These are phyloP conservation scores for Cymbidium sinense DNA, from an alignment of 106 monocot genomes.

Conservation along the genomic window DNA sequence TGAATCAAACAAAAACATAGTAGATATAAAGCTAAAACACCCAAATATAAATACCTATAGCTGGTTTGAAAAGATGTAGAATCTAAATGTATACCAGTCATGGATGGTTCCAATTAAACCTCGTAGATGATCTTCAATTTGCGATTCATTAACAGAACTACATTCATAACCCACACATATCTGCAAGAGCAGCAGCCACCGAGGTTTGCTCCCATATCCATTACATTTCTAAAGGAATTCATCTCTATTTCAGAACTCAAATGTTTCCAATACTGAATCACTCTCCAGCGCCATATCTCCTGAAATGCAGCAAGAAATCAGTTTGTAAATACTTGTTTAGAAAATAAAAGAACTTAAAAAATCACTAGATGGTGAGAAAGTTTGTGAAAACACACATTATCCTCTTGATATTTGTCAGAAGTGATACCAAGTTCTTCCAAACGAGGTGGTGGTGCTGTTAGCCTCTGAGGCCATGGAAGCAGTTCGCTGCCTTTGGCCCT, in stretches of 20 bases:
- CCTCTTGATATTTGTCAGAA: constrained; percentile 46
- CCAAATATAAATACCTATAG: background rate
- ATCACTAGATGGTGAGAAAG: background rate
- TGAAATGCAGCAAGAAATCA: constrained; percentile 19
- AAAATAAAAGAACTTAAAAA: background rate
- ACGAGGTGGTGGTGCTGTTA: constrained; percentile 64
- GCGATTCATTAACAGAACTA: constrained; percentile 54
- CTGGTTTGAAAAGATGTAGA: background rate
- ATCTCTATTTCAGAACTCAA: constrained; percentile 47
- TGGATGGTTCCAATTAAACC: constrained; percentile 80
- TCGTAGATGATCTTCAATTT: constrained; percentile 86
- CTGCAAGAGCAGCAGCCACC: constrained; percentile 66
- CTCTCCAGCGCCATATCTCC: constrained; percentile 77
- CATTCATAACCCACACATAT: constrained; percentile 97
- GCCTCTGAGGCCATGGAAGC: constrained; percentile 77
- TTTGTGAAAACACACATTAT: constrained; percentile 40
- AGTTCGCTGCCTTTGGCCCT: constrained; percentile 49
- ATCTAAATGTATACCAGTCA: constrained; percentile 55
- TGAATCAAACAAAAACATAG: background rate
- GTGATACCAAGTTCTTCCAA: constrained; percentile 70
- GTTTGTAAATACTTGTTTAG: background rate
- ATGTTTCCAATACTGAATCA: constrained; percentile 67
- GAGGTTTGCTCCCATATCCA: constrained; percentile 91
- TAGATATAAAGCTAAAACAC: background rate
- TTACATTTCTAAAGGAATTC: constrained; percentile 76